A percentile compares a stretch with the other conserved stretches of the same genome.
phyloP scores from a whole-genome alignment of 2,329 filamentous ascomycete species.

The Metarhizium humberi region DNA sequence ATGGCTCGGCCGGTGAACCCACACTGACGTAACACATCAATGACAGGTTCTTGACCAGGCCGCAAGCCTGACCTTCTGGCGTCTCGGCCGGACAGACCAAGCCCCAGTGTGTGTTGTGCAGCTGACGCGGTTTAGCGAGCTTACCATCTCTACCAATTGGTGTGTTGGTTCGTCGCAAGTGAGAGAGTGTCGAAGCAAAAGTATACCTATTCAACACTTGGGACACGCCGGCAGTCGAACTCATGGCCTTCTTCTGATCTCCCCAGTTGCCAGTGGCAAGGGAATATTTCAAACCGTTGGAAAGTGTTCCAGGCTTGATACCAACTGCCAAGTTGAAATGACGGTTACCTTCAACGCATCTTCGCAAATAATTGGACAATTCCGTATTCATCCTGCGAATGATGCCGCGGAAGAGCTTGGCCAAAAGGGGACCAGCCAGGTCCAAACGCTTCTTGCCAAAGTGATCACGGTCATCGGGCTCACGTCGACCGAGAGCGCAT shows the following conservation, averaged over 20 bases:
- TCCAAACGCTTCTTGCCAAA: constrained; percentile 98
- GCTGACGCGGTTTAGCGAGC: constrained; percentile 91
- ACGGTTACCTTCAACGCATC: constrained; percentile 79
- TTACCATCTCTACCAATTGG: constrained; percentile 97
- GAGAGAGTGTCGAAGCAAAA: constrained; percentile 90
- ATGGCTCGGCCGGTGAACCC: constrained; percentile 80
- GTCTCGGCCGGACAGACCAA: constrained; percentile 95
- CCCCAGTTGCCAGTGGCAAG: constrained; percentile 98
- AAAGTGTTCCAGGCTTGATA: constrained; percentile 84
- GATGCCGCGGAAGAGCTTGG: constrained; percentile 90
- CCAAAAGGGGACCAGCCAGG: constrained; percentile 84
- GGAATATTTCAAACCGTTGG: constrained; percentile 92
- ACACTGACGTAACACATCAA: constrained; percentile 98
- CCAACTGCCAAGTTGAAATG: constrained; percentile 88
- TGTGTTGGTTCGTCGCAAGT: constrained; percentile 94
- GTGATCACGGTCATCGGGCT: constrained; percentile 95
- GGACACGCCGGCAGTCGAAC: constrained; percentile 91
- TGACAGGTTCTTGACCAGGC: constrained; percentile 93
- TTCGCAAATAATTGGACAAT: constrained; percentile 81
- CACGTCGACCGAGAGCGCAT: constrained; percentile 83
- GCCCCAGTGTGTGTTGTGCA: constrained; percentile 99
- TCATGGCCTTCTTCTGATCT: constrained; percentile 96
- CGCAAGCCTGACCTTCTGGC: constrained; percentile 95
- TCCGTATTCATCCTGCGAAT: constrained; percentile 88
- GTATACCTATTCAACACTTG: constrained; percentile 98